Evolutionary conservation across 2,329 filamentous ascomycete species (phyloP), one percentile per base, ranked within the genome.

Genomic region (Lithohypha guttulata): DNA sequence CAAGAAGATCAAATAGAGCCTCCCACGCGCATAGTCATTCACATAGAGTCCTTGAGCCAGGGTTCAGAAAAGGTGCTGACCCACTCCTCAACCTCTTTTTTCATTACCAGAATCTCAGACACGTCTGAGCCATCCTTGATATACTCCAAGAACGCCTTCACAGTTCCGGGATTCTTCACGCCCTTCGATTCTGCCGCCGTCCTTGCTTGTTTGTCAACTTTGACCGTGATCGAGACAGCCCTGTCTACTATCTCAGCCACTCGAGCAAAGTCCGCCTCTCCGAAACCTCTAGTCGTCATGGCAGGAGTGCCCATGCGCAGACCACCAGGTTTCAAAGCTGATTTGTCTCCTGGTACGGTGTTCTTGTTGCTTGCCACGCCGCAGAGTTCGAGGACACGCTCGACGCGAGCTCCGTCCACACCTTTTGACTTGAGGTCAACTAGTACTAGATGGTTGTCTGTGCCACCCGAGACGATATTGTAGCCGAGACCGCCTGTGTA

Each of bases 341-440:
- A 93, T 74, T 93, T 95, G 74, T 98, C 91, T 48, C 91, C 91
- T 27, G 91, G 91, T 43, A 94, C 91, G 45, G 84, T 81, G 77
- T 98, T 98, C 79, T 98, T 98, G 79, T 98, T 98, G 77, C 86
- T 93, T 47, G 91, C 87, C 63, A 98, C 93, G 73, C 94, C 93
- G 67, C 95, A 91, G 63, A 93, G 83, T 71, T 98, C 91, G 14
- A 98, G 80, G 43, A 98, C 82, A 46, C 84, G 81, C 74, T 98
- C 91, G 28, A 96, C 83, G 63, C 91, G 85, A 42, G 82, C 81
- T 51, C 87, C 87, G 56, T 98, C 91, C 45, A 98, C 78, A 42
- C 73, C 72, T 58, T 91, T 83, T 25, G 84, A 78, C 67, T 93
- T 93, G 35, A 98, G 75, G 61, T 98, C 91, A 34, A 91, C 71